Conservation (phyloP, 257 asterid genomes). For the Striga asiatica region DNA sequence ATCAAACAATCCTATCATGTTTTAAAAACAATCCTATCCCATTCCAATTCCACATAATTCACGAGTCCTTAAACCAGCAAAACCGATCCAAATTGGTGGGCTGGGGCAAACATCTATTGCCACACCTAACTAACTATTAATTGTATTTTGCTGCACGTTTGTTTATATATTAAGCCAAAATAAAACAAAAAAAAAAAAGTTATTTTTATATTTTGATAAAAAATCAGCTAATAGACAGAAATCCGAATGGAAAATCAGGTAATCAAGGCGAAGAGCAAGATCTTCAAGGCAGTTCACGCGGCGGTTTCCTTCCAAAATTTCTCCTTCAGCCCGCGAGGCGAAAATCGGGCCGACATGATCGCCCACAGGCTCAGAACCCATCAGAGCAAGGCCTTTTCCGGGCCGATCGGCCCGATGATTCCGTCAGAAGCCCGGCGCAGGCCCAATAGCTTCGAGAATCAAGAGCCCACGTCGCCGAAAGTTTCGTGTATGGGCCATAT, state of each 20-base stretch:
- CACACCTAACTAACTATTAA: too few relatives aligned
- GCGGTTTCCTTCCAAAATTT: conserved; percentile 30
- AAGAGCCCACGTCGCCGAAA: conserved; percentile 50
- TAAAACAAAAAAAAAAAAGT: too few relatives aligned
- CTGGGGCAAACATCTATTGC: too few relatives aligned
- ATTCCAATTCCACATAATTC: too few relatives aligned
- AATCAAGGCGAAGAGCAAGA: conserved; percentile 23
- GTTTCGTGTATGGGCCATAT: conserved; percentile 56
- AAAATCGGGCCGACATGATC: conserved; percentile 15
- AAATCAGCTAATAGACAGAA: too few relatives aligned
- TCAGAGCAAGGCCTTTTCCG: conserved; percentile 23
- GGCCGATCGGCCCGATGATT: conserved; percentile 30
- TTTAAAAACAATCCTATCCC: too few relatives aligned
- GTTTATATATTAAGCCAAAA: too few relatives aligned
- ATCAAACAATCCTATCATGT: too few relatives aligned
- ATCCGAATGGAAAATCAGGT: conserved; percentile 37
- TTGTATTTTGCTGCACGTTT: too few relatives aligned
- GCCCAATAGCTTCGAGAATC: conserved; percentile 22
- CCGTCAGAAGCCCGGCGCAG: conserved; percentile 33
- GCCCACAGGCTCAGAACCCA: conserved; percentile 7
- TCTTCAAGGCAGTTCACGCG: conserved; percentile 23
- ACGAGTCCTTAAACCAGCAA: too few relatives aligned
- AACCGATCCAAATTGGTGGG: too few relatives aligned
- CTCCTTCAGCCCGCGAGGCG: conserved; percentile 33
- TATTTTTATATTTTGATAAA: too few relatives aligned